A percentile compares a stretch with the other conserved stretches of the same genome.
phyloP scores from a whole-genome alignment of 192 early-diverging fungal species.

The Pilaira anomala region DNA sequence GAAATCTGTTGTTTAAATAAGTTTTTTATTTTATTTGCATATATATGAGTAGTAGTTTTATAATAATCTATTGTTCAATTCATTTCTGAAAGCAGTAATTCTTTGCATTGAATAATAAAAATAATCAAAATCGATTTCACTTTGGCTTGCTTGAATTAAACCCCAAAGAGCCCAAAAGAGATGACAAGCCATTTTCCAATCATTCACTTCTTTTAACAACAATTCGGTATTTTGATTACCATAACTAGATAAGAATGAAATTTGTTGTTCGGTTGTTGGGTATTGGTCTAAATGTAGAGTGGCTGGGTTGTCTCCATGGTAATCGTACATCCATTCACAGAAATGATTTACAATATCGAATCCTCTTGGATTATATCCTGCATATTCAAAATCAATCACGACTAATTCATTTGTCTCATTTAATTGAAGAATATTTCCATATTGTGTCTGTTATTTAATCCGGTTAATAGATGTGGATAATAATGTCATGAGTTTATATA shows the following conservation, averaged over 20 bases:
- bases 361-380: slow-evolving; percentile 74
- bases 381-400: slow-evolving; percentile 80
- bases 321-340: slow-evolving; percentile 83
- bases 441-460: slow-evolving; percentile 58
- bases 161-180: slow-evolving; percentile 82
- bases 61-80: neutral
- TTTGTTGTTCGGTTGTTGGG: slow-evolving; percentile 58
- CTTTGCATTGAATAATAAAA: slow-evolving; percentile 61
- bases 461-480: neutral
- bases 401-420: slow-evolving; percentile 59
- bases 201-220: slow-evolving; percentile 31
- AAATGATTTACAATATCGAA: slow-evolving; percentile 85
- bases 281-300: slow-evolving; percentile 43
- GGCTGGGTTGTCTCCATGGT: slow-evolving; percentile 54
- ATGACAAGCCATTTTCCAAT: slow-evolving; percentile 53
- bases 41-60: neutral
- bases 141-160: slow-evolving; percentile 68
- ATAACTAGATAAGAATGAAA: slow-evolving; percentile 64
- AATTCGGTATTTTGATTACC: neutral
- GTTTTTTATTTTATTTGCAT: neutral
- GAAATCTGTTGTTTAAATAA: neutral
- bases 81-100: slow-evolving; percentile 44
- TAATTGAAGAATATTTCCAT: slow-evolving; percentile 79
- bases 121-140: slow-evolving; percentile 79
- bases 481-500: neutral